Conservation (phyloP, 83 land plant species). For the Picea abies region DNA sequence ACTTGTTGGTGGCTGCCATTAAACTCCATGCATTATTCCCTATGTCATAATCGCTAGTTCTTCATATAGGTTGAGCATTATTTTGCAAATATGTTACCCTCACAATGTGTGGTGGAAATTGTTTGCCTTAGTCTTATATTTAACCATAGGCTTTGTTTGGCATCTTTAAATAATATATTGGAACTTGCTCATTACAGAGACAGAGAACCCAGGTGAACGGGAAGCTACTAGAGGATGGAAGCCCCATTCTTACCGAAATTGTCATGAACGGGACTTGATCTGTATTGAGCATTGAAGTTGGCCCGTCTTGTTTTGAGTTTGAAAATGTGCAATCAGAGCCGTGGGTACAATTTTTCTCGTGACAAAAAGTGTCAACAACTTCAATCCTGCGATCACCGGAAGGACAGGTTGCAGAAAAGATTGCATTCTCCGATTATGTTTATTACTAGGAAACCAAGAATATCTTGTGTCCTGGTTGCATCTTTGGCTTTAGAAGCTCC, state of each 20-base stretch:
- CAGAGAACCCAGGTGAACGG: slow-evolving; percentile 44
- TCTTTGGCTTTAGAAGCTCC: slow-evolving; percentile 15
- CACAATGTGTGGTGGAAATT: not conserved
- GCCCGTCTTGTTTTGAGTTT: not conserved
- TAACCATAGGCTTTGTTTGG: not conserved
- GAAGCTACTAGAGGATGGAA: slow-evolving; percentile 48
- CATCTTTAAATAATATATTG: not conserved
- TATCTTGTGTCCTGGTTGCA: not conserved
- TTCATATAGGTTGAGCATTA: not conserved
- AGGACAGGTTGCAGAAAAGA: not conserved
- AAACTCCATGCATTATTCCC: no score
- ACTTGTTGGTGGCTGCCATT: no score
- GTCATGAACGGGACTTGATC: slow-evolving; percentile 32
- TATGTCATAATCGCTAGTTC: not conserved
- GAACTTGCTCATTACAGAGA: slow-evolving; percentile 25
- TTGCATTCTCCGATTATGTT: slow-evolving; percentile 3
- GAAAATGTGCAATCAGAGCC: slow-evolving; percentile 9
- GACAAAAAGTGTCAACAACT: not conserved
- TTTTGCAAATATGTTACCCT: not conserved
- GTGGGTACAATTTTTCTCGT: not conserved
- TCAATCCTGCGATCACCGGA: slow-evolving; percentile 3
- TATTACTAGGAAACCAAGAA: not conserved
- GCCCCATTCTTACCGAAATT: slow-evolving; percentile 24
- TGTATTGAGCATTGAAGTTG: not conserved
- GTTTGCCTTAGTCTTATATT: not conserved